Evolutionary conservation across 495 filamentous ascomycete genomes (phyloP).

Genomic region (Neurospora sp.): DNA sequence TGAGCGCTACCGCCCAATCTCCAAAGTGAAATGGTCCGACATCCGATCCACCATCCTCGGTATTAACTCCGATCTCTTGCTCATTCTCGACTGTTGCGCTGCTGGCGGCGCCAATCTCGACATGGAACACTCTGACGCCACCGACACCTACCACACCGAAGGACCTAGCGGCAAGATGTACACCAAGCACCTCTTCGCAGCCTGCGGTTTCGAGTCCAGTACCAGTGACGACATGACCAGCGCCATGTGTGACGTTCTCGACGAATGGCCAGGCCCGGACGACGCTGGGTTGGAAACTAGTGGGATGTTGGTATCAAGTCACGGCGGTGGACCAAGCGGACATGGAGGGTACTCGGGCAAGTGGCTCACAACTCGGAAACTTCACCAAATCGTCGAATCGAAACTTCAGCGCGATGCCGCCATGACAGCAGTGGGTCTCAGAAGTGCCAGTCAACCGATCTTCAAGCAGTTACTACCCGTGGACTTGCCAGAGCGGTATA

Average conservation of each 20-base stretch:
- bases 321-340: neutral
- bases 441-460: constrained; percentile 17
- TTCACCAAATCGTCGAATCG: constrained; percentile 27
- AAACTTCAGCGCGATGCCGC: constrained; percentile 15
- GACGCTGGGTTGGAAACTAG: neutral
- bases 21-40: constrained; percentile 18
- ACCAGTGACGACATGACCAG: constrained; percentile 29
- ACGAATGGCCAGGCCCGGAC: constrained; percentile 8
- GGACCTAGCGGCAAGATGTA: neutral
- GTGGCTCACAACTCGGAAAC: constrained; percentile 20
- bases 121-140: neutral
- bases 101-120: constrained; percentile 21
- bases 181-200: constrained; percentile 27
- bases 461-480: constrained; percentile 26
- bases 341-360: neutral
- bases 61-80: constrained; percentile 19
- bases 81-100: constrained; percentile 28
- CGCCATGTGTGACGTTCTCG: constrained; percentile 21
- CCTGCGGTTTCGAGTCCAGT: constrained; percentile 26
- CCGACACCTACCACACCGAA: constrained; percentile 7
- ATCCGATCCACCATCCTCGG: constrained; percentile 18
- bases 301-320: neutral
- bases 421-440: constrained; percentile 2
- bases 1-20: constrained; percentile 24
- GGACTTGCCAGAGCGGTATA: constrained; percentile 22